Base-by-base conservation (phyloP, 306 rosid species). In the Pterocarpus santalinus region DNA sequence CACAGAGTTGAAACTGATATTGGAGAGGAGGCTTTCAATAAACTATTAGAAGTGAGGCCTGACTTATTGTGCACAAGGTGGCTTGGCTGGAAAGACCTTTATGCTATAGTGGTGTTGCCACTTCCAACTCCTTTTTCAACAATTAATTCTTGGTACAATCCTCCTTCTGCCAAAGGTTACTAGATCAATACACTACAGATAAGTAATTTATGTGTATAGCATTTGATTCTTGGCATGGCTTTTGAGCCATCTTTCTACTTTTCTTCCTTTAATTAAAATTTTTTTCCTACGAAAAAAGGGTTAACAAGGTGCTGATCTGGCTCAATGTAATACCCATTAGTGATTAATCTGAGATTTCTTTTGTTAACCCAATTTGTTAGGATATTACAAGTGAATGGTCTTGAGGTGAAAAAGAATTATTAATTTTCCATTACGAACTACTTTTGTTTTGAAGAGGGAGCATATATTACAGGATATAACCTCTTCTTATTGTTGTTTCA, bases 51-150 rank as follows among this genome's bases (percentile, higher is more conserved):
- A 88, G 88, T 84, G 88, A 88, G 75, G 67, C 74, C 41, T 79
- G 91, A 87, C 88, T 65, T 78, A 70, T 63, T 52, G 62, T 62
- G 78, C 84, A 75, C 81, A 84, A 57, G 60, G 81, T 69, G 84
- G 85, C 82, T 68, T 79, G 74, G 85, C 80, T 80, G 75, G 83
- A 86, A 84, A 84, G 75, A 62, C 10, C 51, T 8, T 44, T 43
- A 8, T 61, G 76, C 65, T 79, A 34, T 73, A 64, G 91, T 91
- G 97, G 49, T 83, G 70, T 65, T 53, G 63, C 92, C 96, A 88
- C 91, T 85, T 83, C 36, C 80, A 38, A 43, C 49, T 30, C 17
- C 60, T 11, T 72, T 79, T 71, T 61, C 47, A 39, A 22, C 1
- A 22, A 22, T 28, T 22, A 35, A 28, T 32, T 34, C 5, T 51